These are phyloP conservation scores for Corallochytrium limacisporum DNA, from an alignment of 78 protist species.

Conservation along the genomic window DNA sequence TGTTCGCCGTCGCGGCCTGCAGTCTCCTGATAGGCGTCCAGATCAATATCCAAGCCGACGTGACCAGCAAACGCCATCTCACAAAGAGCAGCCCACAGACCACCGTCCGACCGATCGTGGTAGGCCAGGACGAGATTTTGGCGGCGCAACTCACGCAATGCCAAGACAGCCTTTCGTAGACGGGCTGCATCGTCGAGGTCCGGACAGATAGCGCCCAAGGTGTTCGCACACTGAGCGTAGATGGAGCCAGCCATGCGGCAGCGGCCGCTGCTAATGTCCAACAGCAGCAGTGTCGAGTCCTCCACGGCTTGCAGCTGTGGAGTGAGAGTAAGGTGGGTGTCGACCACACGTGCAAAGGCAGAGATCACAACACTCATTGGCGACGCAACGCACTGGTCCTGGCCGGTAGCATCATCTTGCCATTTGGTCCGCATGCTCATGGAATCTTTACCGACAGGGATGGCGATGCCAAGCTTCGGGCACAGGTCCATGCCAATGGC, in stretches of 20 bases:
- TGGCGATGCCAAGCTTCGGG: conserved; percentile 19
- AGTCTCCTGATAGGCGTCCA: background rate
- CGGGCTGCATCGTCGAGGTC: conserved; percentile 25
- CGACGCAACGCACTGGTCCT: conserved; percentile 28
- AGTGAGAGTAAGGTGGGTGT: conserved; percentile 57
- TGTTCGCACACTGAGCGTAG: conserved; percentile 51
- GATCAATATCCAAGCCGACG: conserved; percentile 30
- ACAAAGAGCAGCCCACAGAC: conserved; percentile 49
- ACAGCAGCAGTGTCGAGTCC: conserved; percentile 25
- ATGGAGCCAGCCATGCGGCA: conserved; percentile 67
- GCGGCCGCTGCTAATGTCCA: conserved; percentile 45
- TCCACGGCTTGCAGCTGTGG: conserved; percentile 49
- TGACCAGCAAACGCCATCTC: conserved; percentile 83
- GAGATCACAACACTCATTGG: conserved; percentile 68
- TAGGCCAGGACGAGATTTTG: conserved; percentile 36
- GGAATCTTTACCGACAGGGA: conserved; percentile 70
- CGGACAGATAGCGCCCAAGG: conserved; percentile 15
- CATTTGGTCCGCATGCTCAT: conserved; percentile 74
- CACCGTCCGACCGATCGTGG: conserved; percentile 87
- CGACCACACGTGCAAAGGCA: conserved; percentile 54
- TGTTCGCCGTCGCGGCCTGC: background rate
- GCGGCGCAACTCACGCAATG: conserved; percentile 20
- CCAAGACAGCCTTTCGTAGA: conserved; percentile 6
- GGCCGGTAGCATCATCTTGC: background rate
- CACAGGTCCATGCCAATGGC: conserved; percentile 42